Evolutionary conservation across 1,284 basidiomycete genomes (phyloP), one percentile per base, ranked within the genome.

Genomic region (Cystobasidium pallidum): DNA sequence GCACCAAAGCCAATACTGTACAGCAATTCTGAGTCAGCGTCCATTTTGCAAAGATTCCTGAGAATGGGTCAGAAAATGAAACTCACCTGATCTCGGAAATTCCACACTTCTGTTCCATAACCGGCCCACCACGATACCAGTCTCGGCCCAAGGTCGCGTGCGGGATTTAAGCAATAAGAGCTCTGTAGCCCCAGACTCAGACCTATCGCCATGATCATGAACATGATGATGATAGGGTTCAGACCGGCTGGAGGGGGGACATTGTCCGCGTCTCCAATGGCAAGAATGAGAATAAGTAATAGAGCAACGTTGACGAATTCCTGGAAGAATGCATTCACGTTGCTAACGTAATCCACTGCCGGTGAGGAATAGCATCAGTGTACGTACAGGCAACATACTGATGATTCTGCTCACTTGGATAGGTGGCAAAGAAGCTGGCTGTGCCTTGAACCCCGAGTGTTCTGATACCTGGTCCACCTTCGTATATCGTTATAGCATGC

Each of bases 1-100:
- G 75, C 87, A 88, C 90, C 90, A 91, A 17, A 90, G 73, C 89
- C 89, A 91, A 78, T 90, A 91, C 74, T 88, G 88, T 17, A n/a
- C n/a, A n/a, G n/a, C n/a, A n/a, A n/a, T n/a, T n/a, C n/a, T n/a
- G n/a, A n/a, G n/a, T n/a, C n/a, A n/a, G n/a, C n/a, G n/a, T n/a
- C n/a, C n/a, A n/a, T n/a, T n/a, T n/a, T n/a, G n/a, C n/a, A n/a
- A 57, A 30, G 55, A 28, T 30, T 51, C 26, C 21, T 57, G 11
- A 26, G 4, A 10, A 30, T 15, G 21, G 17, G 2, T n/a, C 4
- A 28, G 26, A 43, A 26, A 36, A 66, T 19, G 8, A 6, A 26
- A 28, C 51, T 54, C 54, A 73, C 49, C 41, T 66, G 54, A 21
- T 49, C 24, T 17, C 73, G 39, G 39, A 57, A 74, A 19, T 57